Percentiles rank a stretch among this genome's conserved stretches.
Evolutionary conservation across 306 rosid genomes (phyloP).

Genomic region (Amphicarpaea edgeworthii): DNA sequence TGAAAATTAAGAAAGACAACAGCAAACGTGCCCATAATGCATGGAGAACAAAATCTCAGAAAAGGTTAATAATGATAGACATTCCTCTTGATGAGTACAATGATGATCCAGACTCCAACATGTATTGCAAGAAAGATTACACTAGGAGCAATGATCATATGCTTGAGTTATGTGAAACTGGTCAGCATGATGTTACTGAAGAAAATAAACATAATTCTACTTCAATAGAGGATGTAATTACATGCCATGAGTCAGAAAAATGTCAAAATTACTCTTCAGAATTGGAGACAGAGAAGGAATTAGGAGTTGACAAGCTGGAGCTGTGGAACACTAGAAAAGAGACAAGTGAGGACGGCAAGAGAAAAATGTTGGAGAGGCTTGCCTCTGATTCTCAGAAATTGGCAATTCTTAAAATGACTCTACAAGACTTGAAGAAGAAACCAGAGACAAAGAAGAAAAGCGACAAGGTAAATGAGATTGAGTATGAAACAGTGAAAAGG

Average conservation of each 20-base stretch:
- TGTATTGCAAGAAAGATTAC: constrained; percentile 57
- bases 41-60: constrained; percentile 56
- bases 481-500: constrained; percentile 73
- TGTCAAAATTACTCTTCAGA: constrained; percentile 58
- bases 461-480: constrained; percentile 57
- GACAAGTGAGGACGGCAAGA: constrained; percentile 54
- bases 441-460: constrained; percentile 62
- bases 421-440: constrained; percentile 76
- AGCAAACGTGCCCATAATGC: constrained; percentile 38
- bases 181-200: constrained; percentile 52
- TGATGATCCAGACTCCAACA: constrained; percentile 52
- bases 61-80: constrained; percentile 73
- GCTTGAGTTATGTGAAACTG: constrained; percentile 77
- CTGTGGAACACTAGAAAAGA: constrained; percentile 51
- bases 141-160: constrained; percentile 63
- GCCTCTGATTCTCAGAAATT: constrained; percentile 78
- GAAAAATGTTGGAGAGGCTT: constrained; percentile 75
- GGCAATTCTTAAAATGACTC: constrained; percentile 64
- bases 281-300: constrained; percentile 70
- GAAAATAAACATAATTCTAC: constrained; percentile 43
- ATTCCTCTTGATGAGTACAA: constrained; percentile 78
- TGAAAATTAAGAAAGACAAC: constrained; percentile 45
- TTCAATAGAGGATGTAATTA: constrained; percentile 48
- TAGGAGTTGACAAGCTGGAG: constrained; percentile 78
- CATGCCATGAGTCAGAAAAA: constrained; percentile 43